Base-by-base conservation (phyloP, 2,329 filamentous ascomycete genomes). In the Diaporthe sp. region DNA sequence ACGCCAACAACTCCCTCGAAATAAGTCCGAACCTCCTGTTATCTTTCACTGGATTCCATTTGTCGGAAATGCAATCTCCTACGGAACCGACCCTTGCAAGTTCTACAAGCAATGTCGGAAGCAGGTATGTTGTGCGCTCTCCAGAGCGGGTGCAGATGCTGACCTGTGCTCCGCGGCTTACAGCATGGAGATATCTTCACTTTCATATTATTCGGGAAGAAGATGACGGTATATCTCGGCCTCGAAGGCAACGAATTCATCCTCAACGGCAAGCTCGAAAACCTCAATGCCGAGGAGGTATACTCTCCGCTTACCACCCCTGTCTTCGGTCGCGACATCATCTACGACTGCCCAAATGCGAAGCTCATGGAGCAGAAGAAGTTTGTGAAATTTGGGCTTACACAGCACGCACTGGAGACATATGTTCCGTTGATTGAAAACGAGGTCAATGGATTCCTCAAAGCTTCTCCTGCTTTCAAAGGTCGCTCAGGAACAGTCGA, bases 281-380 rank as follows among this genome's bases (percentile, higher is more conserved):
- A 98, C 81, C 93, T 98, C 80, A 95, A 94, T 82, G 95, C 95
- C 49, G 95, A 98, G 85, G 95, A 98, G 81, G 94, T 98, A 78
- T 98, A 98, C 86, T 93, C 91, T 73, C 93, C 94, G 74, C 88
- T 98, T 77, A 92, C 90, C 9, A 92, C 90, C 31, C 91, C 91
- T 34, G 91, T 92, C 65, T 98, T 98, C 82, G 95, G 95, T 79
- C 92, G 91, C 80, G 93, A 96, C 85, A 95, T 98, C 37, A 94
- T 97, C 72, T 98, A 97, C 82, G 95, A 97, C 83, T 97, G 95
- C 85, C 94, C 95, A 57, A 97, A 97, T 83, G 89, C 94, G 75
- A 97, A 97, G 86, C 90, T 98, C 82, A 97, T 98, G 95, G 95
- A 98, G 87, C 95, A 98, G 88, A 98, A 98, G 88, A 97, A 91